Conservation (phyloP, 352 stramenopile genomes). For the Globisporangium iwayamae region DNA sequence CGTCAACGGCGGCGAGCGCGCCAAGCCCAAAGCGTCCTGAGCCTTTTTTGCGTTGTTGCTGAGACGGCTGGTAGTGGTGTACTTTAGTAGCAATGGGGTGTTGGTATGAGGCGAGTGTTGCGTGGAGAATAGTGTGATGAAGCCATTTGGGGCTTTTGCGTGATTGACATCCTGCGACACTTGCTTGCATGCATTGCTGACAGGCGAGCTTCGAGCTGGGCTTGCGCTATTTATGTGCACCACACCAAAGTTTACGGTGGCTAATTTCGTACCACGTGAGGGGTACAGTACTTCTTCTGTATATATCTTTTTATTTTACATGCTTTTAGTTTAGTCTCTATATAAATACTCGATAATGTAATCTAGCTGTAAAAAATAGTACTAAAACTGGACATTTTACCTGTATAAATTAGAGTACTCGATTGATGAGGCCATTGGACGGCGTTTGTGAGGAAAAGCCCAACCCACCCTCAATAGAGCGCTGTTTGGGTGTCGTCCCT, state of each 20-base stretch:
- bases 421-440: background rate
- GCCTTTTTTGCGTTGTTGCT: background rate
- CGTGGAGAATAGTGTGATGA: background rate
- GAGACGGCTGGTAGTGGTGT: background rate
- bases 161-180: background rate
- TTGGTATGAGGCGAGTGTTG: background rate
- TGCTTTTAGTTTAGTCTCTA: no score
- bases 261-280: background rate
- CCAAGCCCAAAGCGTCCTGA: constrained; percentile 28
- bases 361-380: no score
- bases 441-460: background rate
- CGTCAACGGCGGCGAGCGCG: constrained; percentile 28
- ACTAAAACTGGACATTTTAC: background rate
- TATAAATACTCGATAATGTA: no score
- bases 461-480: background rate
- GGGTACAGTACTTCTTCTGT: background rate
- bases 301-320: no score
- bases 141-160: background rate
- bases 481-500: background rate
- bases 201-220: background rate
- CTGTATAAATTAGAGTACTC: background rate
- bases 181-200: background rate
- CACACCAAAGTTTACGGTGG: background rate
- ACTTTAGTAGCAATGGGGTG: background rate
- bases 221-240: background rate